A percentile compares a stretch with the other conserved stretches of the same genome.
Conservation (phyloP, 2,329 filamentous ascomycete species). For the Colletotrichum neosansevieriae region DNA sequence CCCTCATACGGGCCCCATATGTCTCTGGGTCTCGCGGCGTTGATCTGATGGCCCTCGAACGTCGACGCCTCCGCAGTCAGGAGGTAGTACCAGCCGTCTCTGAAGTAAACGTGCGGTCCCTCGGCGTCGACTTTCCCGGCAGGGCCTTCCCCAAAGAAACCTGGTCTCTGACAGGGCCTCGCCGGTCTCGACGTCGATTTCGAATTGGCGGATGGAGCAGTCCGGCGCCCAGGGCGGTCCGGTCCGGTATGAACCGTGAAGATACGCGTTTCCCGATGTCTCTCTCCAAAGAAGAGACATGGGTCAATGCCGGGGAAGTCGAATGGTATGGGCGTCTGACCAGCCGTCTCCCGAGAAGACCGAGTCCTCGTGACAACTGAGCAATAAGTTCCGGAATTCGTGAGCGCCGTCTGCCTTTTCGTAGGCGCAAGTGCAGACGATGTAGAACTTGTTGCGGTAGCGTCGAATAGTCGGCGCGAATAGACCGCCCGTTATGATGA, state of each 20-base stretch:
- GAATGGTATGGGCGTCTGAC: not conserved
- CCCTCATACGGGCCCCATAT: constrained; percentile 42
- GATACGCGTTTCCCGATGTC: not conserved
- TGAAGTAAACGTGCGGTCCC: constrained; percentile 47
- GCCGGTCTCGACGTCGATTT: constrained; percentile 43
- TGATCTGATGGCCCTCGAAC: constrained; percentile 44
- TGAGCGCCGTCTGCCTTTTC: not conserved
- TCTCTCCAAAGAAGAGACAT: not conserved
- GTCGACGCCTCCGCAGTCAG: constrained; percentile 56
- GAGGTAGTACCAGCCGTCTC: constrained; percentile 52
- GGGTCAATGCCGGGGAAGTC: not conserved
- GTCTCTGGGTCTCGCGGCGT: constrained; percentile 40
- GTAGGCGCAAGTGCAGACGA: not conserved
- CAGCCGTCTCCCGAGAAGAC: not conserved
- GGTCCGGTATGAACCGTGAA: not conserved
- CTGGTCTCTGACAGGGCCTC: constrained; percentile 41
- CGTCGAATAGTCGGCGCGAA: constrained; percentile 15
- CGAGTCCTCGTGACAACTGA: not conserved
- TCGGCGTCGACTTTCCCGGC: constrained; percentile 45
- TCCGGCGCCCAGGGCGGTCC: constrained; percentile 5
- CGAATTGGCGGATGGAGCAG: constrained; percentile 39
- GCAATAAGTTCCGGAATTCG: not conserved
- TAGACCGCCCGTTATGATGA: not conserved
- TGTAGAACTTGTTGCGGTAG: not conserved
- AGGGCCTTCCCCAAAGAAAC: constrained; percentile 4